Evolutionary conservation across 345 rosid genomes (phyloP).

Genomic region (Dovyalis caffra): DNA sequence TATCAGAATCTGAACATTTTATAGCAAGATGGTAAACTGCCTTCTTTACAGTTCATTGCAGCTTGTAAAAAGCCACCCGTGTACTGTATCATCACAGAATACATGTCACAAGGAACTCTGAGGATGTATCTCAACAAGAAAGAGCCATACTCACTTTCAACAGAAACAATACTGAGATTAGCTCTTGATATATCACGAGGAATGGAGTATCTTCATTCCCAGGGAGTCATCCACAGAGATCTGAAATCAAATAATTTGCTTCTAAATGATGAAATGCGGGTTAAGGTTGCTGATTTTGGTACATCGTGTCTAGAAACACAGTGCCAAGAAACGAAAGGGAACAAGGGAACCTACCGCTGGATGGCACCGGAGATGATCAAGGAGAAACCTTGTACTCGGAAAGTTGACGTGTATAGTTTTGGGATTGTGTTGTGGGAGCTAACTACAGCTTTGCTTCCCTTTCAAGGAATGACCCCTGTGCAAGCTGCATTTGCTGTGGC

Average conservation of each 20-base stretch:
- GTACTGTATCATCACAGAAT: constrained; percentile 95
- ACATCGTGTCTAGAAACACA: constrained; percentile 95
- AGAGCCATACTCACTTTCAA: constrained; percentile 91
- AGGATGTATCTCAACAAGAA: constrained; percentile 99
- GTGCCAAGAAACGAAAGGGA: constrained; percentile 83
- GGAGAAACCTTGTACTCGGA: constrained; percentile 86
- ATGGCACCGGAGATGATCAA: constrained; percentile 99
- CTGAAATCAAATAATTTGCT: constrained; percentile 90
- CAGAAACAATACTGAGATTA: constrained; percentile 76
- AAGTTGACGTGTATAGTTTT: constrained; percentile 96
- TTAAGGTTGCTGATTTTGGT: constrained; percentile 95
- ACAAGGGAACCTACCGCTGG: constrained; percentile 98
- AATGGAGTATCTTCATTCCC: constrained; percentile 99
- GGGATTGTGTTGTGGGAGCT: constrained; percentile 99
- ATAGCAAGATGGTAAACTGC: constrained; percentile 17
- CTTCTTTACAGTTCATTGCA: constrained; percentile 76
- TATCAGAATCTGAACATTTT: not conserved
- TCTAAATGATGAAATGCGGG: constrained; percentile 92
- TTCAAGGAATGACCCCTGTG: constrained; percentile 99
- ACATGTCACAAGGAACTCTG: constrained; percentile 98
- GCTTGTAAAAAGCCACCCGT: constrained; percentile 98
- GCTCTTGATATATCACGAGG: constrained; percentile 98
- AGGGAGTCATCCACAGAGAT: constrained; percentile 97
- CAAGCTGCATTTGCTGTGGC: constrained; percentile 99
- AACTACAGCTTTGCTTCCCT: constrained; percentile 93